Evolutionary conservation across 371 early-diverging fungal genomes (phyloP).

Genomic region (Racocetra persica): DNA sequence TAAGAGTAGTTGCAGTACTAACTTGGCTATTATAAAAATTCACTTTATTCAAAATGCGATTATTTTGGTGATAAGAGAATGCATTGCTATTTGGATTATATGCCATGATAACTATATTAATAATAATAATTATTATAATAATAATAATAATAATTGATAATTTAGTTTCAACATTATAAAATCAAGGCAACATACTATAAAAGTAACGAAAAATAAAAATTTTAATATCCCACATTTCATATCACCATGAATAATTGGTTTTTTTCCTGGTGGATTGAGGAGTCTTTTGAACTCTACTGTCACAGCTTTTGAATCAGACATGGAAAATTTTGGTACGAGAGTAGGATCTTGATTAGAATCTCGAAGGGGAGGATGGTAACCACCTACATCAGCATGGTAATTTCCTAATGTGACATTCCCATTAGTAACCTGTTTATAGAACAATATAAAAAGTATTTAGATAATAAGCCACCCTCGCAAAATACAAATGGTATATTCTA

Average conservation of each 20-base stretch:
- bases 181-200: too few relatives aligned
- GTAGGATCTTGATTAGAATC: neutral
- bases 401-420: neutral
- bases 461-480: neutral
- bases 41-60: neutral
- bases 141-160: too few relatives aligned
- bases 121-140: too few relatives aligned
- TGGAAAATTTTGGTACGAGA: neutral
- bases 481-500: neutral
- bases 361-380: constrained; percentile 16
- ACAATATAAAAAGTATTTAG: neutral
- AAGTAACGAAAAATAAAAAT: too few relatives aligned
- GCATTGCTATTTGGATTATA: neutral
- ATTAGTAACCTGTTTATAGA: neutral
- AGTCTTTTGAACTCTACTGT: constrained; percentile 5
- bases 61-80: constrained; percentile 10
- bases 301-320: neutral
- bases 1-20: neutral
- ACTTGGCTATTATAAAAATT: neutral
- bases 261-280: neutral
- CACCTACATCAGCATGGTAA: neutral
- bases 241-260: neutral
- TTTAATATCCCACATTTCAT: constrained; percentile 6
- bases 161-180: too few relatives aligned
- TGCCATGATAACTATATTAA: constrained; percentile 15